Percentiles rank a stretch among this genome's conserved stretches.
phyloP scores from a whole-genome alignment of 352 stramenopile genomes.

The Pythium insidiosum region DNA sequence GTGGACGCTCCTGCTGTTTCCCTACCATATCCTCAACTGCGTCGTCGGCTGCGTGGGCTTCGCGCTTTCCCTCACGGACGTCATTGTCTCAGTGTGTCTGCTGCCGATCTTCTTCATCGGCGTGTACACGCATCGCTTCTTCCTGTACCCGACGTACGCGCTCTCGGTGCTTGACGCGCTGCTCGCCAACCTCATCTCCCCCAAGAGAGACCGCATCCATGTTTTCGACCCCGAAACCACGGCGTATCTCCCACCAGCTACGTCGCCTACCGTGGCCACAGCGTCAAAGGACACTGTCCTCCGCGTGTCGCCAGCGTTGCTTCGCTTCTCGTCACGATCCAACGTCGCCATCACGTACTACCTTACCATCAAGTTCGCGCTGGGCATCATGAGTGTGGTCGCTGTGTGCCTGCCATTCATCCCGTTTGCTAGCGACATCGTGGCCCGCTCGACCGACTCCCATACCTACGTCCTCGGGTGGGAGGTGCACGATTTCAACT shows the following conservation, averaged over 20 bases:
- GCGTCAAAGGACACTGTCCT: conserved; percentile 3
- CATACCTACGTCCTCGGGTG: not conserved
- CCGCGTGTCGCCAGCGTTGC: conserved; percentile 8
- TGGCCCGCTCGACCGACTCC: not conserved
- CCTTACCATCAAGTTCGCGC: conserved; percentile 27
- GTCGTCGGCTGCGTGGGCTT: conserved; percentile 40
- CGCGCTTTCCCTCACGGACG: conserved; percentile 34
- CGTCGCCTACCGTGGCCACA: too few species aligned
- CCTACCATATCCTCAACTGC: conserved; percentile 65
- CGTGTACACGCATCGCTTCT: conserved; percentile 48
- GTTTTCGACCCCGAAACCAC: conserved; percentile 1
- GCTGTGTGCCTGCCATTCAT: conserved; percentile 16
- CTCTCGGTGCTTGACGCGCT: conserved; percentile 43
- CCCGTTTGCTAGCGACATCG: conserved; percentile 21
- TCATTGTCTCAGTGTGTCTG: conserved; percentile 36
- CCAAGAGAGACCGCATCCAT: conserved; percentile 10
- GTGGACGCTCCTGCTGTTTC: conserved; percentile 27
- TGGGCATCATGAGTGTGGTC: conserved; percentile 24
- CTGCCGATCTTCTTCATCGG: conserved; percentile 62
- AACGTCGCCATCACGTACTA: conserved; percentile 35
- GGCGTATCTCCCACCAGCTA: too few species aligned
- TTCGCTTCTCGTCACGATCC: conserved; percentile 11
- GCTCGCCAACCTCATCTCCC: conserved; percentile 58
- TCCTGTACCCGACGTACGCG: conserved; percentile 43
- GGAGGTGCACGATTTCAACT: conserved; percentile 8